Conservation (phyloP, 305 asterid species). For the Rubia tinctorum region DNA sequence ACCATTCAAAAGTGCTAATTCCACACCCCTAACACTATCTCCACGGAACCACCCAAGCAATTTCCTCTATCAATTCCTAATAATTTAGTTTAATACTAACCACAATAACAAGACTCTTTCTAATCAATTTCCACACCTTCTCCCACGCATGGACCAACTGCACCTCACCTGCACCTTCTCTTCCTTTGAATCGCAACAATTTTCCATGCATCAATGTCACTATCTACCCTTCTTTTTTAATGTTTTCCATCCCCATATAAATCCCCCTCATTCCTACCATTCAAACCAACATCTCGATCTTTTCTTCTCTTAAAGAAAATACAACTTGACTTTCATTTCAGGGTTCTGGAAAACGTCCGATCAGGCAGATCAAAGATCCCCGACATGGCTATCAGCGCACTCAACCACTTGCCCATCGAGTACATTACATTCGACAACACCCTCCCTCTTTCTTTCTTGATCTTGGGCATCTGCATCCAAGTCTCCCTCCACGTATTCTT, state of each 20-base stretch:
- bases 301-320: no score
- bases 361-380: no score
- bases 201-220: not conserved
- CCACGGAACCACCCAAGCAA: slow-evolving; percentile 7
- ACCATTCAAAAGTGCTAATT: not conserved
- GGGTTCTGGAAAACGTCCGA: no score
- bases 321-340: no score
- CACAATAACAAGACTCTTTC: slow-evolving; percentile 1
- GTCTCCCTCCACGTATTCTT: slow-evolving; percentile 25
- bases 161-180: slow-evolving; percentile 20
- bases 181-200: not conserved
- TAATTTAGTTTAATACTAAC: no score
- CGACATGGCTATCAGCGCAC: slow-evolving; percentile 20
- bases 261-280: not conserved
- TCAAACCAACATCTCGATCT: not conserved
- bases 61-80: slow-evolving; percentile 9
- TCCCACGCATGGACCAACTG: not conserved
- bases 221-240: not conserved
- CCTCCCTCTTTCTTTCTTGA: slow-evolving; percentile 17
- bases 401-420: slow-evolving; percentile 27
- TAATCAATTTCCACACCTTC: slow-evolving; percentile 4
- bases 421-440: slow-evolving; percentile 13
- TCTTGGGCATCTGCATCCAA: slow-evolving; percentile 32
- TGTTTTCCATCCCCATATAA: no score
- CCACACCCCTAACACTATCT: not conserved